Conservation (phyloP, 345 rosid species). For the Salix purpurea region DNA sequence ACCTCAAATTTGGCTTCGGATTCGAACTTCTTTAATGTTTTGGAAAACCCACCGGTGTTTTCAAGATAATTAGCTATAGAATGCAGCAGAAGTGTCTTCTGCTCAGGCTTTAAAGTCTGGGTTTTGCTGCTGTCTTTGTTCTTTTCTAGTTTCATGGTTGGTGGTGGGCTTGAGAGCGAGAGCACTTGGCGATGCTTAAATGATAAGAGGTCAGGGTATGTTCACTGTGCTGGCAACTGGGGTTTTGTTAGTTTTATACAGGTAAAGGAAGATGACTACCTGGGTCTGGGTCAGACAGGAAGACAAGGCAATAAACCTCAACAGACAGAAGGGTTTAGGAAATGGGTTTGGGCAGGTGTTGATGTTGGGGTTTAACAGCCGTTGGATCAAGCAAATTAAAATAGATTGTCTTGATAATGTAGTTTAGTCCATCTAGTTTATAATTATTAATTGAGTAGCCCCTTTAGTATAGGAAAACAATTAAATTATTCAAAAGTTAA, state of each 20-base stretch:
- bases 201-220: slow-evolving; percentile 33
- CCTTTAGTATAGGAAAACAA: too few relatives aligned
- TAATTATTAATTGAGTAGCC: too few relatives aligned
- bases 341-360: neutral
- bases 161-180: slow-evolving; percentile 23
- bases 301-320: neutral
- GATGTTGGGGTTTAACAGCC: neutral
- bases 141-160: slow-evolving; percentile 22
- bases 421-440: too few relatives aligned
- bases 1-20: slow-evolving; percentile 63
- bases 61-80: slow-evolving; percentile 58
- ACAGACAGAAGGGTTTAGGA: neutral
- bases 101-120: slow-evolving; percentile 25
- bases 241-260: neutral
- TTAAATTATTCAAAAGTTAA: too few relatives aligned
- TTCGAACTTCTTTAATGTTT: slow-evolving; percentile 63
- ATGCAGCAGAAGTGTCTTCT: slow-evolving; percentile 37
- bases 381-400: neutral
- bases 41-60: slow-evolving; percentile 56
- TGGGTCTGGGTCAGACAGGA: neutral
- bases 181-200: slow-evolving; percentile 55
- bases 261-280: neutral
- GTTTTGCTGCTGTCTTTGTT: slow-evolving; percentile 4
- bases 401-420: too few relatives aligned
- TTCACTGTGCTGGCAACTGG: slow-evolving; percentile 4